Evolutionary conservation across 2,329 filamentous ascomycete species (phyloP).

Genomic region (Talaromyces sp.): DNA sequence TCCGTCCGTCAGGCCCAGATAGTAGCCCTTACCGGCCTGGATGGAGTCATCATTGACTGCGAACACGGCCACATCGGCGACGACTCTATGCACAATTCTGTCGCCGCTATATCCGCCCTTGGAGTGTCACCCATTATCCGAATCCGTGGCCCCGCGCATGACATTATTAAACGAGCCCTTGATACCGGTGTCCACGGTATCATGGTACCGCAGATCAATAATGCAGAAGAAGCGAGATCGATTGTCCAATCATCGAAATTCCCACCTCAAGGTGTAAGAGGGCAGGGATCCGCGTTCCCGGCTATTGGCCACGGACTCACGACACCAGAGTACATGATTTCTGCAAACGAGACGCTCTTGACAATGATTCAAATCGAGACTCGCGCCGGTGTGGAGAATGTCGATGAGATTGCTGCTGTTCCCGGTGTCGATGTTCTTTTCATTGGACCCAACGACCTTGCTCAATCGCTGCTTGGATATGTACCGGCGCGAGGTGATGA

Average conservation of each 20-base stretch:
- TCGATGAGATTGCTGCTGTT: constrained; percentile 24
- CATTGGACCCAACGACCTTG: constrained; percentile 28
- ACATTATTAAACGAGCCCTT: constrained; percentile 45
- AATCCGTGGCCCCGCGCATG: constrained; percentile 31
- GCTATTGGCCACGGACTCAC: constrained; percentile 43
- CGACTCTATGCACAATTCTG: constrained; percentile 52
- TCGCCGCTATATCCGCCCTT: constrained; percentile 45
- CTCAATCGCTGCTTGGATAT: constrained; percentile 57
- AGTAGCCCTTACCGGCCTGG: constrained; percentile 61
- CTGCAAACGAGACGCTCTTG: constrained; percentile 53
- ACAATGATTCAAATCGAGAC: constrained; percentile 49
- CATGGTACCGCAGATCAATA: constrained; percentile 55
- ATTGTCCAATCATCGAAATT: constrained; percentile 55
- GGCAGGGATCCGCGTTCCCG: constrained; percentile 54
- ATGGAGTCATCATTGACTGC: constrained; percentile 48
- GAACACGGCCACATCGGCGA: constrained; percentile 11
- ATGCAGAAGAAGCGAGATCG: constrained; percentile 51
- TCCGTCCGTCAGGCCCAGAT: constrained; percentile 50
- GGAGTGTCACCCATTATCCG: constrained; percentile 45
- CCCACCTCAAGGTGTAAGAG: constrained; percentile 52
- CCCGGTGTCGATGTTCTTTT: constrained; percentile 41
- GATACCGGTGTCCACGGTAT: constrained; percentile 60
- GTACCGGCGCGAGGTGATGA: constrained; percentile 54
- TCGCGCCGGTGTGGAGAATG: constrained; percentile 39
- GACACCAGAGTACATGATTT: constrained; percentile 49